Percentiles rank a stretch among this genome's conserved stretches.
Conservation (phyloP, 78 protist species). For the Speleostelium caveatum region DNA sequence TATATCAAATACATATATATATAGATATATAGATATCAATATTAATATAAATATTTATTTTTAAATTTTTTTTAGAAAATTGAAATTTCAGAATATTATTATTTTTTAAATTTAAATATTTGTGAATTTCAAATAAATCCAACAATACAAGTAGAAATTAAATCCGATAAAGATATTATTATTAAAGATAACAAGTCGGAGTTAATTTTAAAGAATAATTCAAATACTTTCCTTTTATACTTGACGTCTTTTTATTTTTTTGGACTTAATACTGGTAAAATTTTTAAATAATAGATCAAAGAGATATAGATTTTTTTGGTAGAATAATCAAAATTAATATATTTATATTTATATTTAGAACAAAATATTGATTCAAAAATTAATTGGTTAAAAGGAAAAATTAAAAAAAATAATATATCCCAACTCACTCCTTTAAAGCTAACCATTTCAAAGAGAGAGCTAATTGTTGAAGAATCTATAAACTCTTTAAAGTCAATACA, state of each 20-base stretch:
- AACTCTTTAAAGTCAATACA: slow-evolving; percentile 5
- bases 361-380: slow-evolving; percentile 55
- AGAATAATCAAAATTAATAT: not conserved
- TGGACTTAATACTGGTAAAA: slow-evolving; percentile 21
- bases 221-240: slow-evolving; percentile 14
- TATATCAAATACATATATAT: not conserved
- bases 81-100: slow-evolving; percentile 29
- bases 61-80: slow-evolving; percentile 12
- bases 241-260: slow-evolving; percentile 41
- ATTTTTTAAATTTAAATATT: slow-evolving; percentile 27
- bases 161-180: not conserved
- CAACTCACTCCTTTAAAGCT: slow-evolving; percentile 17
- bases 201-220: not conserved
- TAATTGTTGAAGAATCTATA: slow-evolving; percentile 19
- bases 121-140: slow-evolving; percentile 62
- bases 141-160: slow-evolving; percentile 13
- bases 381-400: slow-evolving; percentile 28
- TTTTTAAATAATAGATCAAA: no score
- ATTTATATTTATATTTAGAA: slow-evolving; percentile 10
- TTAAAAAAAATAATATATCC: not conserved
- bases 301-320: no score
- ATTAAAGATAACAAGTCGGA: slow-evolving; percentile 48
- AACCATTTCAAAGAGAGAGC: slow-evolving; percentile 15
- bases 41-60: not conserved
- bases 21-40: not conserved